Base-by-base conservation (phyloP, 2,329 filamentous ascomycete genomes). In the Myotisia sp. region DNA sequence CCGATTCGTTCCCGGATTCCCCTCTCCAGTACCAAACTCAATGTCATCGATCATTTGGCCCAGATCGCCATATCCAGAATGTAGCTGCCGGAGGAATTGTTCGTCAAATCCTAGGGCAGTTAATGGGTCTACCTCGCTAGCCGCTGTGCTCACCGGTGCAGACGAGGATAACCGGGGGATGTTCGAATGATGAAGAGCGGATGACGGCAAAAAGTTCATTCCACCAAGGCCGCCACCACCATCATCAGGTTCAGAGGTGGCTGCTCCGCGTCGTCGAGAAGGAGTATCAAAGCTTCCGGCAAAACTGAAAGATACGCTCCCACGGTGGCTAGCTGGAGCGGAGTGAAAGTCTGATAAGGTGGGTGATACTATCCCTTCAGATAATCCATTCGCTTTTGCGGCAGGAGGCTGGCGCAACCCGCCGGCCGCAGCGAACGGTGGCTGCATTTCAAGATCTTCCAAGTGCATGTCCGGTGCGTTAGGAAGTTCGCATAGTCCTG, bases 351-450 rank as follows among this genome's bases (percentile, higher is more conserved):
- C 48, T 12, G 55, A 49, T n/a, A n/a, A n/a, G 19, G 48, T 48
- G 7, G 48, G 27, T 44, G 29, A 29, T 33, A 32, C 16, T 33
- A 32, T 13, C 31, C 33, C 27, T 36, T 39, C 10, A 47, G 40
- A 16, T 41, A 42, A 16, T 47, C 44, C 32, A 42, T 29, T 34
- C 44, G 42, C 3, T 51, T 46, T 47, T 38, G 59, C 56, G n/a
- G 47, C 42, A 6, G 55, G 54, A 10, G 55, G 41, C 7, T 42
- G 44, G 22, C 48, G 48, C 34, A 58, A 38, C 2, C 56, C 55
- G 20, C 57, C 56, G 13, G 54, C 47, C 9, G 53, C 47, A 17
- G 58, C 59, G 40, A 55, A 63, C 5, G 60, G 61, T 2, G 59
- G 56, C 32, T 58, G 53, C 50, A 64, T 57, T 1, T 53, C 58